Percentiles rank a stretch among this genome's conserved stretches.
phyloP scores from a whole-genome alignment of 371 early-diverging fungal species.

The Mortierella sp. region DNA sequence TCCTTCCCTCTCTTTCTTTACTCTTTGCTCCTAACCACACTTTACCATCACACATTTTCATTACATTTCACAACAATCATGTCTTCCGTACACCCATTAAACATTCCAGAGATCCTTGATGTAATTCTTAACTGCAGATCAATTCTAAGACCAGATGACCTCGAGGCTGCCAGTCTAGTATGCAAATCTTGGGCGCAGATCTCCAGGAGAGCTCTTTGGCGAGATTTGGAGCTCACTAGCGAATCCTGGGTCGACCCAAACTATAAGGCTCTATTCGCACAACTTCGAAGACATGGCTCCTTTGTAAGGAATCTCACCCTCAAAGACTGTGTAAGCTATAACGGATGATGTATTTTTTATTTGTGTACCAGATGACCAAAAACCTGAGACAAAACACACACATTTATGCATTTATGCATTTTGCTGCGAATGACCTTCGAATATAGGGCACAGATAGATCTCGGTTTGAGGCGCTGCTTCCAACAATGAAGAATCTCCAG shows the following conservation, averaged over 20 bases:
- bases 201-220: conserved; percentile 28
- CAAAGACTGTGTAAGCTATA: conserved; percentile 45
- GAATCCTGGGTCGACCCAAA: conserved; percentile 40
- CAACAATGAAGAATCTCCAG: conserved; percentile 31
- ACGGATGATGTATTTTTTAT: no score
- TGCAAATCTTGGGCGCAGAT: conserved; percentile 21
- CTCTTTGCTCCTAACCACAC: not conserved
- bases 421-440: not conserved
- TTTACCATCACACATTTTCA: not conserved
- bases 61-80: not conserved
- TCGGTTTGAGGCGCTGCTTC: conserved; percentile 21
- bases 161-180: conserved; percentile 25
- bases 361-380: not conserved
- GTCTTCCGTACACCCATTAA: not conserved
- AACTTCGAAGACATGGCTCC: conserved; percentile 22
- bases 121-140: conserved; percentile 23
- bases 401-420: not conserved
- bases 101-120: conserved; percentile 40
- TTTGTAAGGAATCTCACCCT: conserved; percentile 29
- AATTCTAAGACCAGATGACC: conserved; percentile 21
- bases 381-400: not conserved
- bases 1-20: conserved; percentile 11
- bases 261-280: conserved; percentile 18
- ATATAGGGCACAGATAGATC: conserved; percentile 34
- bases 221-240: conserved; percentile 35